Evolutionary conservation across 2,329 filamentous ascomycete genomes (phyloP), one percentile per base, ranked within the genome.

Genomic region (Sordariomycetes sp.): DNA sequence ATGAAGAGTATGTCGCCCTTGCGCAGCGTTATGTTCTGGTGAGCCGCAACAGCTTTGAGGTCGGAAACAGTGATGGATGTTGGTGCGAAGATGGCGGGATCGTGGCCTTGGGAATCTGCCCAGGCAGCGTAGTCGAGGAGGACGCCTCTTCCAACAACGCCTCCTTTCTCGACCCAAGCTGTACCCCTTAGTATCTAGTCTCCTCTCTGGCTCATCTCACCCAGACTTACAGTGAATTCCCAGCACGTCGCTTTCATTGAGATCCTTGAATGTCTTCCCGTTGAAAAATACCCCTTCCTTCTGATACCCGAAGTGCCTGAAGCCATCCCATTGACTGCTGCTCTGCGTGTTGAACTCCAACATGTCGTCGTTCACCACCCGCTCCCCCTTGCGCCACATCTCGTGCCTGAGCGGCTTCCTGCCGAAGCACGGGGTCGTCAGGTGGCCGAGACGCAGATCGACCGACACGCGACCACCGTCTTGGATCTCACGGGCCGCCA

Each of bases 1-100:
- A 77, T 57, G 41, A 79, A 61, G 27, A 79, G 56, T 20, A 79
- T 70, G 38, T 79, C 74, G 11, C 74, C 73, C 4, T 48, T 47
- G 6, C 51, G 54, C 27, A 72, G 59, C 2, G 52, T 48, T 0
- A 61, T 58, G 15, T 58, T 55, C 42, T 72, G 59, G 27, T 55
- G 55, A 36, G 51, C 47, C 1, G 64, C 64, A 8, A 72, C 57
- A 17, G 58, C 50, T 32, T 64, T 49, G 2, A 76, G 51, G 2
- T 55, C 51, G 0, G 50, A 48, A 2, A 67, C 46, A 0, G 66
- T 54, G 32, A 77, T 72, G 2, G 54, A 44, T 6, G 52, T 52
- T 1, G 59, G 49, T 17, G 57, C 45, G 37, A 70, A 65, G 3
- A 58, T 48, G 1, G 58, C 53, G n/a, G 63, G 42, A 3, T 44